Evolutionary conservation across 495 filamentous ascomycete genomes (phyloP), one percentile per base, ranked within the genome.

Genomic region (Pseudomonodictys pantanalensis): DNA sequence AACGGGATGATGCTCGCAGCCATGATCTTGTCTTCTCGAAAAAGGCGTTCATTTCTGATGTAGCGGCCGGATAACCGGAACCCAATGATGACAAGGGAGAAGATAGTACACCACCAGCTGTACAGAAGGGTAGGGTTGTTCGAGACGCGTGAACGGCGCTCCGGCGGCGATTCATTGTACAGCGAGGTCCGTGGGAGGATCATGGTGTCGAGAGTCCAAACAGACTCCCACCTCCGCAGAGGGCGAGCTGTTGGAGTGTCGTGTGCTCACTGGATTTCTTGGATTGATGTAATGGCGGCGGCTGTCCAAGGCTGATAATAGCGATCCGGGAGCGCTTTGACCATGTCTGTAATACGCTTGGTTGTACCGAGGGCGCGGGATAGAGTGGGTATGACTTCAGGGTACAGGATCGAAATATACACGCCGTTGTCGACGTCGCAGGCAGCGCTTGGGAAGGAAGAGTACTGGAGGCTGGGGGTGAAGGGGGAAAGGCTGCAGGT

Each of bases 101-200:
- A 93, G 6, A 76, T 76, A 7, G 91, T 95, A 56, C 89, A 90
- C 93, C 93, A 96, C 89, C 91, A 97, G 69, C 88, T 92, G 66
- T 93, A 90, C 51, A 97, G 78, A 38, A 98, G 60, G 22, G 65
- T 64, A 3, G 65, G 60, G 32, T 68, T 68, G 52, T 68, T 64
- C n/a, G 47, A 24, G 26, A 60, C 29, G 42, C 57, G 60, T 15
- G 51, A 52, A 46, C 65, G 60, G 18, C 53, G 56, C 46, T 57
- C 61, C 2, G 65, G 65, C 41, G 65, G 65, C 23, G 60, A 50
- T 4, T 24, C 52, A 28, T 60, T 45, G 50, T 61, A 61, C 25
- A 68, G 17, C 18, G 28, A 15, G 43, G n/a, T n/a, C n/a, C 60
- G 65, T 30, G 60, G 56, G 5, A 64, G 28, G 0, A 64, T 52